Base-by-base conservation (phyloP, 2,329 filamentous ascomycete genomes). In the Botryotinia narcissicola region DNA sequence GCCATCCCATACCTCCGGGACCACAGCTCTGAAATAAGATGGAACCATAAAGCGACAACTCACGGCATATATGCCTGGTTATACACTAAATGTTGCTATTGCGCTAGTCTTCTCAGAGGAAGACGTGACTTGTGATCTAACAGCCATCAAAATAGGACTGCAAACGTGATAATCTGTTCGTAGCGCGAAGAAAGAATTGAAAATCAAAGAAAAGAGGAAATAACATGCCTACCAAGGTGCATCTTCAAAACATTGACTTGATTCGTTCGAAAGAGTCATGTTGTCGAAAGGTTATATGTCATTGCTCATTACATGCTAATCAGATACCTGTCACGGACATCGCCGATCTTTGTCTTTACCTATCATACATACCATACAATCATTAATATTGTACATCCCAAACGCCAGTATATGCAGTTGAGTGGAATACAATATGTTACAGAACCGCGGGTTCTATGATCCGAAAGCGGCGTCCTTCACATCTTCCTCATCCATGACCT, bases 11-110 rank as follows among this genome's bases (percentile, higher is more conserved):
- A 81, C 81, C 85, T 87, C 80, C 75, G 81, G 82, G 79, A 82
- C 78, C 81, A 83, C 84, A 87, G 86, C 83, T 88, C 86, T 87
- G 86, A 87, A 83, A 86, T 78, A 82, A 82, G 85, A 85, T 74
- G 75, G 76, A 78, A 76, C 74, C 74, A 68, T 74, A 66, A 54
- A 70, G 73, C 71, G 66, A 54, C 71, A 72, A 75, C 77, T 76
- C 78, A 61, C 80, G 78, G 75, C 74, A 74, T 74, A 62, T 70
- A 66, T 70, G 72, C 60, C 75, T 71, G 76, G 78, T 75, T 78
- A 57, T 66, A 71, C 54, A 76, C 67, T 77, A 57, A 66, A 59
- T 76, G 76, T 84, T 82, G 76, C 80, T 88, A 79, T 88, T 82
- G 86, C 86, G 86, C 86, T 83, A 83, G 82, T 77, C 79, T 78